These are phyloP conservation scores for Eimeria sp. DNA, from an alignment of 169 alveolate genomes.

Conservation along the genomic window DNA sequence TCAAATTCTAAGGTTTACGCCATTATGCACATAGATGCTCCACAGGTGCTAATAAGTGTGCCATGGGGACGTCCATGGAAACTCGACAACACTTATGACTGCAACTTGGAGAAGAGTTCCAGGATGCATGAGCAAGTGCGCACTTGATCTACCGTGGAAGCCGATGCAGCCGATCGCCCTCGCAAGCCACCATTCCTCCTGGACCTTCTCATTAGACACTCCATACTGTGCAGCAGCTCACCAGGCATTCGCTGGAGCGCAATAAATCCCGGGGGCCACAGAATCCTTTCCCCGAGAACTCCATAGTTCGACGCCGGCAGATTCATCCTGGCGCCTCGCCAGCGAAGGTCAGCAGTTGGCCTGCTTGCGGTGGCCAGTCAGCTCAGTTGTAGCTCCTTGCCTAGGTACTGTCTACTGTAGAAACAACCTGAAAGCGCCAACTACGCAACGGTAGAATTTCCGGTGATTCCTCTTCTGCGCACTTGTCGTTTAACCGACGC, in stretches of 20 bases:
- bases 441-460: no score
- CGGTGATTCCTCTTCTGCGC: no score
- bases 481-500: no score
- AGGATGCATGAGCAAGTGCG: neutral
- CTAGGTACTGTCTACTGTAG: neutral
- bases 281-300: constrained; percentile 62
- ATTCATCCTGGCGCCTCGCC: neutral
- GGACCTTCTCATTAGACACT: neutral
- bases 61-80: neutral
- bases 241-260: constrained; percentile 78
- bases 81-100: neutral
- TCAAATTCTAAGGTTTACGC: neutral
- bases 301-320: constrained; percentile 61
- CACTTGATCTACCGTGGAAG: no score
- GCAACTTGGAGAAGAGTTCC: neutral
- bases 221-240: neutral
- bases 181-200: neutral
- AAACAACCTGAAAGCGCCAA: neutral
- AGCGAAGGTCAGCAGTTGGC: neutral
- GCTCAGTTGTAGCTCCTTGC: neutral
- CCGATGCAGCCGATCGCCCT: no score
- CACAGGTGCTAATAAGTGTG: neutral
- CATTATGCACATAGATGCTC: neutral
- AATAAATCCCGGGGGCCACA: constrained; percentile 79
- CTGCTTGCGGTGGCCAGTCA: neutral